Base-by-base conservation (phyloP, 202 grass and related monocot genomes). In the Dendrocalamus latiflorus region DNA sequence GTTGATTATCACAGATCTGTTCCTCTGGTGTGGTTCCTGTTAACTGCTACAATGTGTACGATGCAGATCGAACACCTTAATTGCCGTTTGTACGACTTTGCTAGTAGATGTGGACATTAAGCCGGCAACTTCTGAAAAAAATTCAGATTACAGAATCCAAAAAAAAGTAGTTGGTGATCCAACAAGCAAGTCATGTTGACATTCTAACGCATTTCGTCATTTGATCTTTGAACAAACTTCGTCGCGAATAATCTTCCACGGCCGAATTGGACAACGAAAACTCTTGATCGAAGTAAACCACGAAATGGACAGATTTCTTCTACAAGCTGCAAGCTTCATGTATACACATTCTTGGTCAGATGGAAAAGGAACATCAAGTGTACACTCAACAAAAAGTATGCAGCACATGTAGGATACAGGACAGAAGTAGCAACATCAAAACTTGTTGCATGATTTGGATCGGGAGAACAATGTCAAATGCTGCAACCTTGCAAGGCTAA, bases 191-290 rank as follows among this genome's bases (percentile, higher is more conserved):
- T 36, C 67, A 78, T 83, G 59, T 59, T 66, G 78, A 68, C 74
- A 79, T 53, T 24, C 22, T n/a, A 24, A 82, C 50, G 50, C 21
- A 30, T 24, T 4, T 33, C 18, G 12, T 61, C 42, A 50, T 58
- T 38, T 44, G 5, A 47, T 85, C 21, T 65, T 5, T 38, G 76
- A 64, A 33, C 26, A 70, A 34, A 48, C n/a, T 65, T 38, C 26
- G 1, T 34, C 26, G 4, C 50, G 60, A 21, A 68, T 41, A 60
- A 68, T 79, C 51, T 36, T 68, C 37, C 20, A 68, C 9, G 20
- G 71, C 64, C 55, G 37, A 85, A 85, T 59, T 43, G 24, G 87
- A 77, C 49, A 82, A 33, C 12, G 59, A 78, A 33, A 58, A 20
- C 1, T 82, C 72, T 78, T 62, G 20, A 41, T 65, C 9, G 25